Base-by-base conservation (phyloP, 768 basidiomycete genomes). In the Tricholoma flavovirens region DNA sequence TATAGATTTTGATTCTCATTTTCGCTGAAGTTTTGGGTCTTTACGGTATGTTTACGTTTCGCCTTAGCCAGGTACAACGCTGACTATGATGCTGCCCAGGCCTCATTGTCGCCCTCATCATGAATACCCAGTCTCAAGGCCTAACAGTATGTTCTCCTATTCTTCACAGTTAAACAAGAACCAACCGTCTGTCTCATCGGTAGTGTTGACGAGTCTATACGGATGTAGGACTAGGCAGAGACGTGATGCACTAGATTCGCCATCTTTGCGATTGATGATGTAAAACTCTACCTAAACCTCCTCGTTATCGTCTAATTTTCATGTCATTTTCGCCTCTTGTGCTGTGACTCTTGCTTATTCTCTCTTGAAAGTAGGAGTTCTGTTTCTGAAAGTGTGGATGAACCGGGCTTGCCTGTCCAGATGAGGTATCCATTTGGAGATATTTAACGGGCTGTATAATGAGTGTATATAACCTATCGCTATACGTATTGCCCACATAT, bases 51-150 rank as follows among this genome's bases (percentile, higher is more conserved):
- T 32, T 35, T 26, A 33, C 21, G 35, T 51, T 30, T 45, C 7
- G 35, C 12, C 48, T 17, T n/a, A 19, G 42, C 48, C 21, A 21
- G 19, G n/a, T 10, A 48, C 54, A 35, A 59, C 14, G 30, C 50
- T 26, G 10, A 32, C 14, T 14, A 19, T 43, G 30, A 48, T 21
- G 19, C 43, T 29, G 21, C 24, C 24, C 29, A 50, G 60, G 87
- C 59, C 82, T 96, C 59, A 96, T 96, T 67, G 93, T 96, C 60
- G 93, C 94, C 14, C 84, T 97, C 45, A 96, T 96, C 77, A 91
- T 96, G 88, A 93, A 94, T 78, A 92, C 90, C 60, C 82, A 76
- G 67, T 76, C 86, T 45, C 59, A 62, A 12, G 55, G 42, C 53
- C 60, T 66, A 58, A 59, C 53, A 42, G 64, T 66, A 56, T 11